Evolutionary conservation across 2,329 filamentous ascomycete genomes (phyloP), one percentile per base, ranked within the genome.

Genomic region (Tolypocladium tropicale): DNA sequence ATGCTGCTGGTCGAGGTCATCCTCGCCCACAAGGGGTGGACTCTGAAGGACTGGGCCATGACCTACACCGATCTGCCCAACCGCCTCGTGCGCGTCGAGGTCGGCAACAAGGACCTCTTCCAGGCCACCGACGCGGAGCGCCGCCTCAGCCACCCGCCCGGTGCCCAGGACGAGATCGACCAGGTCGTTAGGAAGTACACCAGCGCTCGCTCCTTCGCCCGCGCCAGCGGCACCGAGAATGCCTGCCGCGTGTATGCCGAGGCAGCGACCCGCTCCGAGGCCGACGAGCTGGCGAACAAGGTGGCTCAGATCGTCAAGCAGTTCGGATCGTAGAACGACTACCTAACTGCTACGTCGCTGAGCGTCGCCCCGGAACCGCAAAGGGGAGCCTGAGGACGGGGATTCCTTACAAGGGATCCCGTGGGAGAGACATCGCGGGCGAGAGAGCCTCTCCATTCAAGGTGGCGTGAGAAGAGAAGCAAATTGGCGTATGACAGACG

Each of bases 61-160:
- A 96, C 91, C 6, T 99, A 99, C 76, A 88, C 83, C 28, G 94
- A 99, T 71, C 84, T 97, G 16, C 94, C 94, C 54, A 97, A 96
- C 76, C 86, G 91, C 33, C 85, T 99, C n/a, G 88, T 95, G 57
- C 89, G 92, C 59, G 91, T 97, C 59, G 88, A 95, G 68, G 94
- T 99, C 54, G 80, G 79, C 53, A 85, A 96, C 75, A 89, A 95
- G 69, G 89, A 89, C 63, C 81, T 90, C 53, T 99, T 96, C 81
- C 84, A 89, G 72, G 90, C 93, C 0, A 92, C 90, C 1, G 92
- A 96, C 62, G 94, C 94, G 2, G 94, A 99, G 78, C 83, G 94
- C 61, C 89, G 86, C 66, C 83, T 99, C 14, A 86, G 88, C 66
- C 84, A 85, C 56, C 94, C 94, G 0, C 74, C 79, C 10, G 90